Base-by-base conservation (phyloP, 78 protist genomes). In the Anaeramoeba ignava region DNA sequence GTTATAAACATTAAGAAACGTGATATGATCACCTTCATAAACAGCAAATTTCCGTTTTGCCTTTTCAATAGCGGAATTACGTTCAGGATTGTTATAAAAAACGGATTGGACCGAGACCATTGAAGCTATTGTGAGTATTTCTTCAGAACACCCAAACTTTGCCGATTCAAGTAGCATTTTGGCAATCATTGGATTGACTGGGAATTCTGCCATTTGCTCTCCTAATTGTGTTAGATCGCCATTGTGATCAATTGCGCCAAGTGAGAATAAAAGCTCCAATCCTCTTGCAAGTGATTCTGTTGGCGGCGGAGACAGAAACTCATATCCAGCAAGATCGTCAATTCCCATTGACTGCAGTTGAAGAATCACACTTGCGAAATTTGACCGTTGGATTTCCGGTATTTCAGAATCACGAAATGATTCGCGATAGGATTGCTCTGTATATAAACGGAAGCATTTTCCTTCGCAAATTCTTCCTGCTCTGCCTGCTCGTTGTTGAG, bases 151-250 rank as follows among this genome's bases (percentile, higher is more conserved):
- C 2, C 83, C 42, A 1, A 81, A 2, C 2, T 33, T 41, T 12
- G 54, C 78, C 54, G 42, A 81, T 34, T 33, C 34, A 2, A 40
- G 42, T 17, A 81, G 17, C 83, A 2, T 36, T 73, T 36, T 2
- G 31, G 2, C 0, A 1, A 85, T 2, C 33, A 0, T 41, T 67
- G 96, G 95, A 2, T 88, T 90, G 17, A 90, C 38, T 17, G 97
- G 96, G 27, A 94, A 84, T 78, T 90, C 95, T 0, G 94, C 88
- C 92, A 94, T 87, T 27, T 41, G 81, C 68, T 37, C 23, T 27
- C 97, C 97, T 23, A 82, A 78, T 33, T 3, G 1, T 0, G 95
- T 88, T 8, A 94, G 90, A 41, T 23, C 31, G 1, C 91, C 85
- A 23, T 31, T 41, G 39, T 41, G 89, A 3, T 84, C 82, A 3